Evolutionary conservation across 1,284 basidiomycete species (phyloP), one percentile per base, ranked within the genome.

Genomic region (Xerocomus alliaceus): DNA sequence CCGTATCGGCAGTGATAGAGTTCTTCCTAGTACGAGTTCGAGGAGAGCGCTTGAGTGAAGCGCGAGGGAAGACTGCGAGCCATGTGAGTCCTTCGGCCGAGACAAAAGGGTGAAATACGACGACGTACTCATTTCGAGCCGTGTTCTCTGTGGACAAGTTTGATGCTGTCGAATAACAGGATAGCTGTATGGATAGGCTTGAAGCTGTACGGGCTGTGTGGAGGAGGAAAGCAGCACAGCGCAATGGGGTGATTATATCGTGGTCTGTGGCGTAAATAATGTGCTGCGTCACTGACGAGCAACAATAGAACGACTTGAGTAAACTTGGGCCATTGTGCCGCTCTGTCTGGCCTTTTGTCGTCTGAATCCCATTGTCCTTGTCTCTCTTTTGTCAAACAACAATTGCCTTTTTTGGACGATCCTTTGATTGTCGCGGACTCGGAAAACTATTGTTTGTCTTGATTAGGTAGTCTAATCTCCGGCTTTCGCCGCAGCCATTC

Each of bases 271-370:
- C 29, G 59, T 52, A 42, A 34, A 57, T 60, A 63, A 42, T 22
- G 41, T 61, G 46, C 45, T 51, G 54, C 32, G 56, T 56, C n/a
- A n/a, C n/a, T n/a, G 61, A 65, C 53, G 54, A 61, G 54, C 18
- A 54, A 71, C 61, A 70, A 70, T 58, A 64, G n/a, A 45, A 42
- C 29, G 37, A 29, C 18, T 44, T 48, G 32, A 35, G 42, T 22
- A 46, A 47, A 28, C 37, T 54, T 51, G 48, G 42, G 35, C 34
- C 62, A 64, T 63, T 59, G 51, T 49, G 32, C 17, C n/a, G 28
- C 26, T 50, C 32, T 26, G 42, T 24, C n/a, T n/a, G 42, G n/a
- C 59, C 47, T 76, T 75, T 73, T 76, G 73, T 74, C 60, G 54
- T 58, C 17, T 32, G 8, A n/a, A 5, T 34, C 26, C 24, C 73